Evolutionary conservation across 257 asterid genomes (phyloP), one percentile per base, ranked within the genome.

Genomic region (Dorcoceras hygrometricum): DNA sequence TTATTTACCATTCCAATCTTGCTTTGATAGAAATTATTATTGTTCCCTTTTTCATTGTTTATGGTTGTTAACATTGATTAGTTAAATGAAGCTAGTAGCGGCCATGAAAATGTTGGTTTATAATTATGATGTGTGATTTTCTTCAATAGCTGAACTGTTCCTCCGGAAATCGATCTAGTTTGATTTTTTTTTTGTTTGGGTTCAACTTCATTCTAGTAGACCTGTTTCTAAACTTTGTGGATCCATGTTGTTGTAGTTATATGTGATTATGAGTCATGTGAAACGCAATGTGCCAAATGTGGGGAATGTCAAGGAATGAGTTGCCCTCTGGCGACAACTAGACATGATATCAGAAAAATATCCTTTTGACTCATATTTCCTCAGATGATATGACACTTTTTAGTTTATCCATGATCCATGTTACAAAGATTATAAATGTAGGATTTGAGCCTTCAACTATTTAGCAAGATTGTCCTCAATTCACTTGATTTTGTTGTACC

Each of bases 111-210:
- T 48, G 63, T 12, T 64, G 20, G 43, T 59, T 25, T 20, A 22
- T 56, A 43, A 11, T 58, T 65, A 28, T 39, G 12, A 31, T 76
- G 56, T 48, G 43, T 63, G 62, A 50, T 56, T 67, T n/a, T 77
- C 46, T 59, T 18, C 28, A 48, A 28, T 57, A 4, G 31, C 22
- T 36, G 32, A 58, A 29, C 70, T 29, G 46, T 32, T 70, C 48
- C 48, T 26, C 39, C 53, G 28, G 12, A 55, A 63, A 28, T 54
- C 9, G 60, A 24, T 14, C 19, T 39, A 56, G 29, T 58, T 31
- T 26, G 19, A 48, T 62, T 43, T 61, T 10, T 6, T 16, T 66
- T 59, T 12, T 3, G 0, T 59, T 12, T 3, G 0, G 59, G 53
- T 32, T 9, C 34, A 16, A 1, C 10, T 39, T 12, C n/a, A 12